Percentiles rank a stretch among this genome's conserved stretches.
Conservation (phyloP, 768 basidiomycete genomes). For the Macrolepiota fuliginosa region DNA sequence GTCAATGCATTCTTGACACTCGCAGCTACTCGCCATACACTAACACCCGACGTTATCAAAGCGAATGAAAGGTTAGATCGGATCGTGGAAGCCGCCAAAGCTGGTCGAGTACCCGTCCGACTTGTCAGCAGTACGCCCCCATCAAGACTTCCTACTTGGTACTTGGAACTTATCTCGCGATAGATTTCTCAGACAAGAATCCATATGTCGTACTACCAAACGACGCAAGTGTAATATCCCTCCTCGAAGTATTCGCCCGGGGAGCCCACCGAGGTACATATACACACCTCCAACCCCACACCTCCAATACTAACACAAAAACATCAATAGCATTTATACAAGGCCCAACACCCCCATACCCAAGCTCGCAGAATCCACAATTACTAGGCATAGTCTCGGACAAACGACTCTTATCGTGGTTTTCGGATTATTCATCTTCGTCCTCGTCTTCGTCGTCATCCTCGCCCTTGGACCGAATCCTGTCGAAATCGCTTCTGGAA, state of each 20-base stretch:
- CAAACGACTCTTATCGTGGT: conserved; percentile 67
- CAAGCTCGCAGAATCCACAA: conserved; percentile 28
- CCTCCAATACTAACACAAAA: not conserved
- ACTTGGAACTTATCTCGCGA: not conserved
- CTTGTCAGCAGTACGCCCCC: conserved; percentile 70
- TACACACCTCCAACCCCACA: not conserved
- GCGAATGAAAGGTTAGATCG: conserved; percentile 60
- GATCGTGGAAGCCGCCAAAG: conserved; percentile 72
- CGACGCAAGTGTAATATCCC: conserved; percentile 58
- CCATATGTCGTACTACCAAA: conserved; percentile 62
- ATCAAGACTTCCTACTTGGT: not conserved
- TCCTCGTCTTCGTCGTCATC: not conserved
- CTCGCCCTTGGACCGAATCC: conserved; percentile 35
- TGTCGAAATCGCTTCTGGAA: conserved; percentile 52
- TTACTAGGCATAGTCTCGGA: conserved; percentile 79
- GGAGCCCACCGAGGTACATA: conserved; percentile 69
- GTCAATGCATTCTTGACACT: conserved; percentile 86
- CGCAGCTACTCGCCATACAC: conserved; percentile 75
- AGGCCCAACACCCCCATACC: not conserved
- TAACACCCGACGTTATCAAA: conserved; percentile 56
- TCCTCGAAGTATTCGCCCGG: conserved; percentile 64
- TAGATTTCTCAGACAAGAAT: conserved; percentile 87
- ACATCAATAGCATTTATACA: not conserved
- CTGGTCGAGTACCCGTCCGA: conserved; percentile 69
- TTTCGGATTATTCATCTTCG: conserved; percentile 44